phyloP scores from a whole-genome alignment of 2,329 filamentous ascomycete species.

The Penicillium vulpinum region DNA sequence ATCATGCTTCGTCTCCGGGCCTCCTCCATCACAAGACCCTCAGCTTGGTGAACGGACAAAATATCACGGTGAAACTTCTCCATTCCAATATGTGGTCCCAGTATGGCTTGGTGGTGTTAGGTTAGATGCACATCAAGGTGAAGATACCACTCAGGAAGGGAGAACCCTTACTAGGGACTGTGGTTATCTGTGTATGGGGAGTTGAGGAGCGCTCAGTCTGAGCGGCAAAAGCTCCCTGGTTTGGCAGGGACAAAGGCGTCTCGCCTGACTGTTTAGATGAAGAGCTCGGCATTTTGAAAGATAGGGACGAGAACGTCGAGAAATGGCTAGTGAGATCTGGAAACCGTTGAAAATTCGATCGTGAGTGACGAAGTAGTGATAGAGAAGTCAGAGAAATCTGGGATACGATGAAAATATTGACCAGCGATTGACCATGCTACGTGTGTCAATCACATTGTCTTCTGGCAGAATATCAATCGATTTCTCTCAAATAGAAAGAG shows the following conservation, averaged over 20 bases:
- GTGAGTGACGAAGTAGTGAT: not conserved
- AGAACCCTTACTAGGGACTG: not conserved
- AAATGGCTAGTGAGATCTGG: not conserved
- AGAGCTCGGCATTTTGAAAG: not conserved
- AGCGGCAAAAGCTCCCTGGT: not conserved
- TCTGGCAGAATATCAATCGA: not conserved
- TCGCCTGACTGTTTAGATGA: not conserved
- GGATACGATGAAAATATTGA: too few relatives aligned
- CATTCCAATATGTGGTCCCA: not conserved
- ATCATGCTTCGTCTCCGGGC: not conserved
- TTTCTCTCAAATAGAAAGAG: not conserved
- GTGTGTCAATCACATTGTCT: not conserved
- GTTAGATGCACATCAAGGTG: not conserved
- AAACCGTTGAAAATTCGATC: not conserved
- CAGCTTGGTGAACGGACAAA: not conserved
- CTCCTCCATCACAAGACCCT: too few relatives aligned
- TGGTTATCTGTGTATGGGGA: not conserved
- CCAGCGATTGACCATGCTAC: too few relatives aligned
- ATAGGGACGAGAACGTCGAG: not conserved
- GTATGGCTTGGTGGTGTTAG: not conserved
- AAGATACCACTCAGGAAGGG: too few relatives aligned
- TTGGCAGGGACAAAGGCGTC: not conserved
- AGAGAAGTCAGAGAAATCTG: not conserved
- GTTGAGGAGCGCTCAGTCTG: not conserved
- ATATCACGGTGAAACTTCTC: not conserved